Conservation (phyloP, 495 filamentous ascomycete genomes). For the Mytilinidion resinicola region DNA sequence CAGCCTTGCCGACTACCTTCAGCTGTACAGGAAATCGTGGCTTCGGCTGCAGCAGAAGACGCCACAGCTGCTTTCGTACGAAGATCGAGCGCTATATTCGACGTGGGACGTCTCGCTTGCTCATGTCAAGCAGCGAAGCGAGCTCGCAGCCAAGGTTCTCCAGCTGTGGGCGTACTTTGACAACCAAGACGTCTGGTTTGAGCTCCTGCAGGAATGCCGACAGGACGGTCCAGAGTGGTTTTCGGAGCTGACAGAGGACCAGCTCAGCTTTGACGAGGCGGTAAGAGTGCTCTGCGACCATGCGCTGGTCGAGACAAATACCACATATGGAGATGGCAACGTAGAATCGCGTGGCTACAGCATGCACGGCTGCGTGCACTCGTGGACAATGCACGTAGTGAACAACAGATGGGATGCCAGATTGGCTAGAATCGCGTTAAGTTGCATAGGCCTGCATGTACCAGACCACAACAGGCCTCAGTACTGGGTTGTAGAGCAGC, state of each 20-base stretch:
- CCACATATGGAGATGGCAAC: conserved; percentile 12
- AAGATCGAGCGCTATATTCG: conserved; percentile 35
- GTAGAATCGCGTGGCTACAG: conserved; percentile 35
- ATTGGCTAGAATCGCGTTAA: conserved; percentile 27
- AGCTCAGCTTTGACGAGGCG: conserved; percentile 31
- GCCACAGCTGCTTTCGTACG: conserved; percentile 30
- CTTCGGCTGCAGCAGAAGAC: conserved; percentile 24
- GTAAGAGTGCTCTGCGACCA: conserved; percentile 32
- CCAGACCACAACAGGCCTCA: conserved; percentile 10
- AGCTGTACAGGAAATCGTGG: conserved; percentile 33
- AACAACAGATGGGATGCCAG: conserved; percentile 30
- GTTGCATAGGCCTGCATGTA: conserved; percentile 26
- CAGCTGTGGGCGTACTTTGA: conserved; percentile 44
- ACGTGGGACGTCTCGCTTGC: conserved; percentile 45
- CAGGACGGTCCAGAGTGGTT: conserved; percentile 32
- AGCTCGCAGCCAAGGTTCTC: conserved; percentile 38
- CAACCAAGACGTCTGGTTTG: conserved; percentile 49
- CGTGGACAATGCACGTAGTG: conserved; percentile 36
- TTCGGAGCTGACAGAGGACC: conserved; percentile 23
- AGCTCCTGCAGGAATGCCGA: conserved; percentile 32
- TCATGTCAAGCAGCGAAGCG: conserved; percentile 36
- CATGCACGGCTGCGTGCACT: conserved; percentile 39
- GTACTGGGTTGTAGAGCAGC: conserved; percentile 33
- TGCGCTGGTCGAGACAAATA: conserved; percentile 30
- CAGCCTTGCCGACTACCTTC: conserved; percentile 20